These are phyloP conservation scores for Penicillium corylophilum DNA, from an alignment of 2,329 filamentous ascomycete species.

Conservation along the genomic window DNA sequence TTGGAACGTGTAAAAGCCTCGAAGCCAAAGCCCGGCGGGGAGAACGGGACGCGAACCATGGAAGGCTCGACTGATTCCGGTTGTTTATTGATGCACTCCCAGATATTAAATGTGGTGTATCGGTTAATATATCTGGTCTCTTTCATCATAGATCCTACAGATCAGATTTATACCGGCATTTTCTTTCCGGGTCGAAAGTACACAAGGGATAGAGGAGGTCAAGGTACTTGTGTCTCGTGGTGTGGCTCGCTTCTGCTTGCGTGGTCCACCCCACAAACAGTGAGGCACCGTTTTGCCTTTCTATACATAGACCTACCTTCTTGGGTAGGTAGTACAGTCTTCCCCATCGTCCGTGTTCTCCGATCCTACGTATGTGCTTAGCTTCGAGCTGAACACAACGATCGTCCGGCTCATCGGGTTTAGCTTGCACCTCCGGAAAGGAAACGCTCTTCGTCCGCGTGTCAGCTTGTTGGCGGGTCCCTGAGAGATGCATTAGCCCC, in stretches of 20 bases:
- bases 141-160: neutral
- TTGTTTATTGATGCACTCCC: conserved; percentile 17
- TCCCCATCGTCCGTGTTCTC: neutral
- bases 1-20: neutral
- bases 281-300: conserved; percentile 6
- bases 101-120: neutral
- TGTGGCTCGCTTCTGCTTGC: conserved; percentile 1
- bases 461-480: neutral
- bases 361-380: neutral
- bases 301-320: neutral
- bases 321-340: neutral
- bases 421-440: neutral
- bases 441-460: neutral
- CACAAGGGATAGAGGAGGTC: neutral
- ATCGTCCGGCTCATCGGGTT: neutral
- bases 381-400: neutral
- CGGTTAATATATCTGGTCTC: neutral
- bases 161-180: neutral
- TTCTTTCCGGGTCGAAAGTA: neutral
- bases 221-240: neutral
- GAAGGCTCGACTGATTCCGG: conserved; percentile 10
- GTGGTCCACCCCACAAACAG: conserved; percentile 7
- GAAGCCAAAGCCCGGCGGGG: conserved; percentile 7
- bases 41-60: conserved; percentile 14
- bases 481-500: neutral